Evolutionary conservation across 768 basidiomycete genomes (phyloP).

Genomic region (Tulasnella sp.): DNA sequence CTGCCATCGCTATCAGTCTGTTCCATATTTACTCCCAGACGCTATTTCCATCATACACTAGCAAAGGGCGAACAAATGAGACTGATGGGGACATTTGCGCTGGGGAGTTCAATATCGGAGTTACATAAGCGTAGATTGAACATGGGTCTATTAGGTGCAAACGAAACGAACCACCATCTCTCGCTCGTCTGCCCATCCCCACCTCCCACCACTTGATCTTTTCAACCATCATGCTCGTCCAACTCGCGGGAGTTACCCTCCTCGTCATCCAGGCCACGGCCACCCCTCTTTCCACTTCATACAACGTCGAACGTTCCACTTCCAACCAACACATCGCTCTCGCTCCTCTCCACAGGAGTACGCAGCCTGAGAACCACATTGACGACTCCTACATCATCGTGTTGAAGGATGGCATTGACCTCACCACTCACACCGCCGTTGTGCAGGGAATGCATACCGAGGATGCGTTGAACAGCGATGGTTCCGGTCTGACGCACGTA

Average conservation of each 20-base stretch:
- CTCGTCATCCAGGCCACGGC: not conserved
- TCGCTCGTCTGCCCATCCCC: not conserved
- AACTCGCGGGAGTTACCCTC: conserved; percentile 12
- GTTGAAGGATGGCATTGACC: conserved; percentile 57
- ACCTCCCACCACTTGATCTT: not conserved
- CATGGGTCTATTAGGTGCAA: no score
- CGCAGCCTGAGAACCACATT: conserved; percentile 26
- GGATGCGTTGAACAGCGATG: conserved; percentile 40
- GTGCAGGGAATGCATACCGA: conserved; percentile 49
- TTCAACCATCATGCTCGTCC: not conserved
- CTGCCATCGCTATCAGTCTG: no score
- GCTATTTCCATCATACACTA: no score
- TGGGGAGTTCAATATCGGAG: no score
- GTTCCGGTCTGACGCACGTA: conserved; percentile 44
- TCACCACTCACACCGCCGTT: conserved; percentile 64
- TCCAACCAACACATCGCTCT: conserved; percentile 1
- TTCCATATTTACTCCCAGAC: no score
- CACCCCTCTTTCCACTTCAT: conserved; percentile 11
- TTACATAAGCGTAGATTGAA: no score
- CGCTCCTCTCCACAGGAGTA: not conserved
- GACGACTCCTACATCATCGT: conserved; percentile 94
- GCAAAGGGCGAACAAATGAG: no score
- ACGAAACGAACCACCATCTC: conserved; percentile 7
- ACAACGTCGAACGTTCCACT: conserved; percentile 4
- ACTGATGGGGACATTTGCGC: no score